Evolutionary conservation across 164 flowering plant species (phyloP).

Genomic region (Nymphaea colorata): DNA sequence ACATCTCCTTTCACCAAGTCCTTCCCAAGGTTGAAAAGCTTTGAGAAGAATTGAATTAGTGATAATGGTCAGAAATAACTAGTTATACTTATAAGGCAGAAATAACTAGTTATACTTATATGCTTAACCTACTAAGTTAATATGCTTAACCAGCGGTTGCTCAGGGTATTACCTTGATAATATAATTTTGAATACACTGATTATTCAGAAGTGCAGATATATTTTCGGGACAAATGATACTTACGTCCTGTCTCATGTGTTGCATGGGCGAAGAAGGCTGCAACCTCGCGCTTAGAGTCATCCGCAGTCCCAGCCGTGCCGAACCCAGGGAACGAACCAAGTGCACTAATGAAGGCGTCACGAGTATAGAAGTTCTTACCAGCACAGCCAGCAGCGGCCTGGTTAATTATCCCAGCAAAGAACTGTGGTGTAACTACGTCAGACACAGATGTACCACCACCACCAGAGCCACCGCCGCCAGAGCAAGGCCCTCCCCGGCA

Average conservation of each 20-base stretch:
- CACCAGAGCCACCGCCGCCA: background rate
- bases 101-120: too few relatives aligned
- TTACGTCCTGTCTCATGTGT: conserved; percentile 32
- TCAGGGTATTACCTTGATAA: too few relatives aligned
- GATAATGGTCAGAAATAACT: too few relatives aligned
- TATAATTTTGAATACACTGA: too few relatives aligned
- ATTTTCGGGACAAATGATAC: background rate
- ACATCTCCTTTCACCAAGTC: too few relatives aligned
- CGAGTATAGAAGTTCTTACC: conserved; percentile 26
- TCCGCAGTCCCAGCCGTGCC: conserved; percentile 19
- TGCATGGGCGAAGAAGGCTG: conserved; percentile 31
- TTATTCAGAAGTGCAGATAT: too few relatives aligned
- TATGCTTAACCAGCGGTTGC: too few relatives aligned
- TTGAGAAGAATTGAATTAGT: too few relatives aligned
- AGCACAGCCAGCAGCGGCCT: conserved; percentile 16
- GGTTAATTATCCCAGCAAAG: conserved; percentile 24
- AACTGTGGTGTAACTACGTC: conserved; percentile 24
- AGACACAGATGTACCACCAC: conserved; percentile 14
- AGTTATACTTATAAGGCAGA: too few relatives aligned
- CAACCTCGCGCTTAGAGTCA: conserved; percentile 29
- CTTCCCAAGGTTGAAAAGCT: too few relatives aligned
- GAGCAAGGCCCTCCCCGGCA: conserved; percentile 34
- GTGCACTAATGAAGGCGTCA: conserved; percentile 17
- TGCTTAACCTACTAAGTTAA: too few relatives aligned
- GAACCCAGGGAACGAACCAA: conserved; percentile 15